Evolutionary conservation across 768 basidiomycete species (phyloP).

Genomic region (Leucosporidium scottii): DNA sequence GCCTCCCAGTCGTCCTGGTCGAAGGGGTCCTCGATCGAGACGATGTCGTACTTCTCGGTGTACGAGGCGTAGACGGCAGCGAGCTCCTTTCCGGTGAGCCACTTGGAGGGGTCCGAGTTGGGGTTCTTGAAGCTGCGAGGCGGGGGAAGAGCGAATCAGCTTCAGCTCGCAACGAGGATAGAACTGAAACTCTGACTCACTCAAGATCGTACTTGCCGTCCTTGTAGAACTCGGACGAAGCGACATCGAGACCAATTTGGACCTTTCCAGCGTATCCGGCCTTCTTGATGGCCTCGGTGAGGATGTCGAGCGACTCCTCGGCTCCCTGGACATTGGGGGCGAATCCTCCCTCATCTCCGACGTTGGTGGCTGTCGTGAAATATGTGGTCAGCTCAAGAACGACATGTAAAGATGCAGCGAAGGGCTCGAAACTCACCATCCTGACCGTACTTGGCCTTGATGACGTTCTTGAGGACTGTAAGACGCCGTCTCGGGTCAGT

Average conservation of each 20-base stretch:
- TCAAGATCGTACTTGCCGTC: constrained; percentile 98
- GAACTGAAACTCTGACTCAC: constrained; percentile 9
- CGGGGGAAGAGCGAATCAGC: constrained; percentile 4
- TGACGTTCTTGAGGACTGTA: constrained; percentile 79
- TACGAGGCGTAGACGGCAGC: constrained; percentile 83
- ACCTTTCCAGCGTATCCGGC: constrained; percentile 98
- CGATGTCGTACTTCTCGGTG: constrained; percentile 86
- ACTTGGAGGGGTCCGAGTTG: constrained; percentile 94
- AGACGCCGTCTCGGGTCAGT: constrained; percentile 60
- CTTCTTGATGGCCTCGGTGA: constrained; percentile 92
- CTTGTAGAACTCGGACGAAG: constrained; percentile 99
- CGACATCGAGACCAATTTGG: constrained; percentile 88
- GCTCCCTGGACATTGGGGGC: constrained; percentile 96
- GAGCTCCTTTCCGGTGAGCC: constrained; percentile 86
- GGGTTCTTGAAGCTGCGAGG: constrained; percentile 80
- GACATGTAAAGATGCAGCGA: neutral
- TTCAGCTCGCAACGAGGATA: neutral
- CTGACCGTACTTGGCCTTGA: constrained; percentile 97
- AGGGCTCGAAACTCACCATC: constrained; percentile 58
- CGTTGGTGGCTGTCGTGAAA: constrained; percentile 76
- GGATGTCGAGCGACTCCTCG: constrained; percentile 90
- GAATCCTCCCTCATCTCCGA: constrained; percentile 99
- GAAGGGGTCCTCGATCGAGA: constrained; percentile 92
- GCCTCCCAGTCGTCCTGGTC: constrained; percentile 99
- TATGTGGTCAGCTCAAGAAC: neutral